Conservation (phyloP, 176 grass and related monocot species). For the Triticum urartu region DNA sequence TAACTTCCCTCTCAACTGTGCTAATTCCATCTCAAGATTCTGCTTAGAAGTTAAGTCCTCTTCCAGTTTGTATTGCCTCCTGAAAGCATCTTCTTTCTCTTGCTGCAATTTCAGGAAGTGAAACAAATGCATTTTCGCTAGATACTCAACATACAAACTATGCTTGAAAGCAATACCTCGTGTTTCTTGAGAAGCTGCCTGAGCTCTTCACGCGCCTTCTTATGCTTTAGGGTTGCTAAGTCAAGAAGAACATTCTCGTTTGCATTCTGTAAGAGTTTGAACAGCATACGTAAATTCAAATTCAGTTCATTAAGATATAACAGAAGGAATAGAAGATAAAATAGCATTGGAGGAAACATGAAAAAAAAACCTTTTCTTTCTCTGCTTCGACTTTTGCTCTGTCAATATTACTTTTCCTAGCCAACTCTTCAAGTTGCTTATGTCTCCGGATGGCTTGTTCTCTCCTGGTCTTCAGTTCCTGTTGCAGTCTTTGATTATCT, state of each 20-base stretch:
- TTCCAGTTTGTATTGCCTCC: constrained; percentile 39
- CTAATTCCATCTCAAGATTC: constrained; percentile 65
- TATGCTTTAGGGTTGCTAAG: constrained; percentile 47
- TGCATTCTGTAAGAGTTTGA: constrained; percentile 45
- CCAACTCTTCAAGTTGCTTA: constrained; percentile 31
- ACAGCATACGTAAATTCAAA: constrained; percentile 3
- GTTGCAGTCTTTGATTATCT: constrained; percentile 17
- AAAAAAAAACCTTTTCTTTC: constrained; percentile 34
- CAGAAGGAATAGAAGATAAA: not conserved
- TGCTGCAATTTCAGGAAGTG: constrained; percentile 30
- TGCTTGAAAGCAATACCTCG: constrained; percentile 34
- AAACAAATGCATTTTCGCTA: constrained; percentile 20
- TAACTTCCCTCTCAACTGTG: constrained; percentile 51
- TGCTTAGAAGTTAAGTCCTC: constrained; percentile 50
- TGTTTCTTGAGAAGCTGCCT: constrained; percentile 48
- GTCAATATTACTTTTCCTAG: constrained; percentile 19
- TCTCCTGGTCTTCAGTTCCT: constrained; percentile 24
- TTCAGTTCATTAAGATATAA: constrained; percentile 10
- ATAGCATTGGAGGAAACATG: not conserved
- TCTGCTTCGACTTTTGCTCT: constrained; percentile 16
- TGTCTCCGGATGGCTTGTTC: constrained; percentile 12
- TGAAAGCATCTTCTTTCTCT: constrained; percentile 48
- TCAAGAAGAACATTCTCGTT: constrained; percentile 46
- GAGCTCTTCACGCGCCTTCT: constrained; percentile 48
- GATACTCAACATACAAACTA: not conserved